Evolutionary conservation across 805 yeast species (phyloP).

Genomic region (Candida caryicola): DNA sequence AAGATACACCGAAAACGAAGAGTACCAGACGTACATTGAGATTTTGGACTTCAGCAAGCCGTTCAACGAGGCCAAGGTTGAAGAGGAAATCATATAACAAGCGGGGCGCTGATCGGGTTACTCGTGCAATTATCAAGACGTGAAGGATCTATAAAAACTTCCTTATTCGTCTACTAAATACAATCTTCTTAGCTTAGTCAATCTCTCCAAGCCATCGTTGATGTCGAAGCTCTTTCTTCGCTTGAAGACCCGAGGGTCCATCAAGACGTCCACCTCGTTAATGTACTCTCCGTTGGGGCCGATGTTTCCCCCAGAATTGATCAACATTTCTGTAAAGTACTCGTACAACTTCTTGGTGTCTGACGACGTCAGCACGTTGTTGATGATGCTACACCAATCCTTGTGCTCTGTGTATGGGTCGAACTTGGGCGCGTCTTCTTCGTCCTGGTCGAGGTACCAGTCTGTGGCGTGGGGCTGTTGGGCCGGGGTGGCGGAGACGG

Average conservation of each 20-base stretch:
- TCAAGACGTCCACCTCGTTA: conserved; percentile 10
- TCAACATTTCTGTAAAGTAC: conserved; percentile 25
- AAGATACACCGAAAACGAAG: conserved; percentile 41
- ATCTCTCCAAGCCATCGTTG: conserved; percentile 30
- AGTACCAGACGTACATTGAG: conserved; percentile 68
- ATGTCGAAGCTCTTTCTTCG: conserved; percentile 26
- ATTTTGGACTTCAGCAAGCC: conserved; percentile 71
- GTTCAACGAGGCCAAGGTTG: not conserved
- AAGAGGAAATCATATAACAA: too few species aligned
- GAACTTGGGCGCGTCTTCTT: conserved; percentile 9
- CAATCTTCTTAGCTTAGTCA: conserved; percentile 34
- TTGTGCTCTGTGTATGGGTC: conserved; percentile 32
- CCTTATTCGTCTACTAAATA: conserved; percentile 23
- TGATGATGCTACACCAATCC: conserved; percentile 32
- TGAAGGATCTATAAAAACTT: not conserved
- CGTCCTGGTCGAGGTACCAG: conserved; percentile 8
- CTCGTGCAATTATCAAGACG: too few species aligned
- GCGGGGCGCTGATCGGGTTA: too few species aligned
- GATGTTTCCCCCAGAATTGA: conserved; percentile 19
- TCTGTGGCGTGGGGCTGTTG: not conserved
- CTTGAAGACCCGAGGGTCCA: conserved; percentile 10
- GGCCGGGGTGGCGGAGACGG: conserved; percentile 8
- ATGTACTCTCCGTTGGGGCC: conserved; percentile 26
- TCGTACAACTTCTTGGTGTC: conserved; percentile 7
- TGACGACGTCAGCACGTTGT: conserved; percentile 11